Evolutionary conservation across 2,329 filamentous ascomycete genomes (phyloP).

Genomic region (Aspergillus costaricaensis): DNA sequence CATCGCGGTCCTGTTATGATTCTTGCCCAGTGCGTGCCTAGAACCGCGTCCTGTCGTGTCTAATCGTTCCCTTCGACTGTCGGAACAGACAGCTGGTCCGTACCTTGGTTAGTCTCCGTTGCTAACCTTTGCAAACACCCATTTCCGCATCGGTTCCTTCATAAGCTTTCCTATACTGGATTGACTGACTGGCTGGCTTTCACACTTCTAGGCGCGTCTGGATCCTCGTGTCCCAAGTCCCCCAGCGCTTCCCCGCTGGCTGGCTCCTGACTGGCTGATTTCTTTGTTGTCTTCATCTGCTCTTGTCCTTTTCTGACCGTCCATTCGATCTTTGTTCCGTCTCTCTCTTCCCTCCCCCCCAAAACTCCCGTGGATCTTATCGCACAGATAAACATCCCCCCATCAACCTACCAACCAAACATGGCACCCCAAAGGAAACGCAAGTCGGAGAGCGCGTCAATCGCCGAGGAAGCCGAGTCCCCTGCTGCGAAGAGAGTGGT

Average conservation of each 20-base stretch:
- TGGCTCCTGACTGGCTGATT: slow-evolving; percentile 11
- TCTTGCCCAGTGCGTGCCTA: not conserved
- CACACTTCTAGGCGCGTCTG: slow-evolving; percentile 15
- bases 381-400: slow-evolving; percentile 4
- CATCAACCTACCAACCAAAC: slow-evolving; percentile 6
- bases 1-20: not conserved
- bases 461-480: slow-evolving; percentile 21
- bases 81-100: not conserved
- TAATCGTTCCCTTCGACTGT: not conserved
- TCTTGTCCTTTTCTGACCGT: slow-evolving; percentile 2
- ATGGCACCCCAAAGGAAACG: slow-evolving; percentile 28
- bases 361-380: slow-evolving; percentile 2
- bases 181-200: slow-evolving; percentile 3
- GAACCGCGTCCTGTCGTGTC: not conserved
- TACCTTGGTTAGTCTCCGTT: not conserved
- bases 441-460: slow-evolving; percentile 27
- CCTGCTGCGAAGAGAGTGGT: slow-evolving; percentile 28
- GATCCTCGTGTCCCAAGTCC: slow-evolving; percentile 9
- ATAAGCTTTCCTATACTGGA: not conserved
- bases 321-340: slow-evolving; percentile 3
- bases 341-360: slow-evolving; percentile 2
- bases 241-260: slow-evolving; percentile 1
- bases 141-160: not conserved
- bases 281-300: slow-evolving; percentile 4
- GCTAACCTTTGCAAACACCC: not conserved